Conservation (phyloP, 805 yeast species). For the Yarrowia hollandica region DNA sequence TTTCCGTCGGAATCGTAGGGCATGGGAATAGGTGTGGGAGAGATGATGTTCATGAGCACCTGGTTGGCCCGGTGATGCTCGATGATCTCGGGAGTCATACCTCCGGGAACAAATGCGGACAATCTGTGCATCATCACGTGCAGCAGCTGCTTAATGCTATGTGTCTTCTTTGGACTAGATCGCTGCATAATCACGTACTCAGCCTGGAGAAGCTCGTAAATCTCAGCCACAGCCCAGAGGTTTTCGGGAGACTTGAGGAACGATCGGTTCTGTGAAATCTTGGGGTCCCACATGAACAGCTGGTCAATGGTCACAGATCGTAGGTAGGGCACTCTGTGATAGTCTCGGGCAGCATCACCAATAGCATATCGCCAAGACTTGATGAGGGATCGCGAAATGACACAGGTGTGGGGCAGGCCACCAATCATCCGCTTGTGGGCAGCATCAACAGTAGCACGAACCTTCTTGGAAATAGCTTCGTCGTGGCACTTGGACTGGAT, state of each 20-base stretch:
- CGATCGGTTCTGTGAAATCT: conserved; percentile 14
- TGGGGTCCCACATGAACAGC: conserved; percentile 27
- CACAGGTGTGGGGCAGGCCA: conserved; percentile 19
- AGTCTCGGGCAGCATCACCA: conserved; percentile 18
- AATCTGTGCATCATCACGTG: conserved; percentile 23
- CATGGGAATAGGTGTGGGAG: conserved; percentile 28
- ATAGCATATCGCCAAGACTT: conserved; percentile 12
- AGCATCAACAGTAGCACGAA: neutral
- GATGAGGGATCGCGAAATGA: neutral
- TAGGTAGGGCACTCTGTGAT: neutral
- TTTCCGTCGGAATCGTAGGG: conserved; percentile 15
- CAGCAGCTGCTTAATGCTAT: neutral
- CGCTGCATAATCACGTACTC: conserved; percentile 15
- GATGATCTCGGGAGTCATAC: conserved; percentile 22
- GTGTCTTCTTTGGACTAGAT: neutral
- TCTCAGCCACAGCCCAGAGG: conserved; percentile 11
- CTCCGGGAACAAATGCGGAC: conserved; percentile 19
- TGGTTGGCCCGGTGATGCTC: conserved; percentile 3
- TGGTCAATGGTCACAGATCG: neutral
- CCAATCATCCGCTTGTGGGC: conserved; percentile 1
- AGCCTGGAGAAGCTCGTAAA: conserved; percentile 23
- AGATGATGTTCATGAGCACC: conserved; percentile 28
- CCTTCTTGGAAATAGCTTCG: neutral
- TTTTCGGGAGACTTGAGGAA: conserved; percentile 13
- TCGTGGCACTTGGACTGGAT: neutral